Evolutionary conservation across 768 basidiomycete genomes (phyloP).

Genomic region (Tubosaeta sp.): DNA sequence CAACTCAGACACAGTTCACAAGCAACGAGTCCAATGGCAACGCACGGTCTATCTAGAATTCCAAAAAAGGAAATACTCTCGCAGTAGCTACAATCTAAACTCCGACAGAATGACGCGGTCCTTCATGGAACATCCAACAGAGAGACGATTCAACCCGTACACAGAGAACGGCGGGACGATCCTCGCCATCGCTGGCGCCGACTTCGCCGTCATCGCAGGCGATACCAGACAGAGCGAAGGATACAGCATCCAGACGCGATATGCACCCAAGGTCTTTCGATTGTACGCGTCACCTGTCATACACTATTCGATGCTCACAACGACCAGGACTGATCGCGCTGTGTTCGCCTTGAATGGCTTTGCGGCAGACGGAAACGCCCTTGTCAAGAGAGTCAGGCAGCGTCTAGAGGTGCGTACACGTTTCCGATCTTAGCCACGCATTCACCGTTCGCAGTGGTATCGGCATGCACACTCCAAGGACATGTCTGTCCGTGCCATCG

Average conservation of each 20-base stretch:
- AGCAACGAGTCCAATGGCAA: no score
- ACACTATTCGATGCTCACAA: neutral
- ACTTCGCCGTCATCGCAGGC: constrained; percentile 92
- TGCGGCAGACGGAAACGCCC: constrained; percentile 95
- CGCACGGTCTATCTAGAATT: no score
- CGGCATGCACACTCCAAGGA: constrained; percentile 95
- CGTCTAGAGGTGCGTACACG: constrained; percentile 75
- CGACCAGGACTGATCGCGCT: constrained; percentile 78
- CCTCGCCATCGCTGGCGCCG: constrained; percentile 89
- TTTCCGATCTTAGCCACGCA: neutral
- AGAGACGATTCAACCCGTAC: constrained; percentile 82
- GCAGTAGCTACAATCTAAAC: neutral
- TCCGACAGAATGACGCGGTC: constrained; percentile 26
- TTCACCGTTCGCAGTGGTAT: constrained; percentile 70
- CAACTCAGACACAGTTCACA: no score
- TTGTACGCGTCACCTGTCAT: constrained; percentile 52
- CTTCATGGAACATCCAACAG: constrained; percentile 37
- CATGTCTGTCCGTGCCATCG: constrained; percentile 95
- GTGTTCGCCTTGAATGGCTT: constrained; percentile 96
- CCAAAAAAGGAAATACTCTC: neutral
- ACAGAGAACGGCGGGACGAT: constrained; percentile 94
- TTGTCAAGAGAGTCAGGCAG: constrained; percentile 95
- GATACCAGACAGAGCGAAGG: constrained; percentile 97
- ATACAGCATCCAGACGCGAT: constrained; percentile 97
- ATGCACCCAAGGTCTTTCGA: constrained; percentile 92